Evolutionary conservation across 306 rosid genomes (phyloP).

Genomic region (Prunus kanzakura): DNA sequence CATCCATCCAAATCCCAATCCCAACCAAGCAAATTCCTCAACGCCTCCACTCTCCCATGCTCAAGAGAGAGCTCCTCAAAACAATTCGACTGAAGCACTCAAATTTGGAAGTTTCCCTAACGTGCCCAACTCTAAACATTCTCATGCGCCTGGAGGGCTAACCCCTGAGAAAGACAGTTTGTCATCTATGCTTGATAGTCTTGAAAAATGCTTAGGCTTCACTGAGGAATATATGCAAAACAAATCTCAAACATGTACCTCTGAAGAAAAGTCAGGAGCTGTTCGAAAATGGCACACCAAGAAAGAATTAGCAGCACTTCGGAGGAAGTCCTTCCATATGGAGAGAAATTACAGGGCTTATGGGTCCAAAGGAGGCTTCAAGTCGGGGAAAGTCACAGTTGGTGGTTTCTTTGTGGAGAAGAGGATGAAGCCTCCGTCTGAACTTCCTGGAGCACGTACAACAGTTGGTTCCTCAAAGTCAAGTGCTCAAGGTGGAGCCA

Average conservation of each 20-base stretch:
- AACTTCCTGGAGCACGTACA: slow-evolving; percentile 28
- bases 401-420: slow-evolving; percentile 45
- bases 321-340: slow-evolving; percentile 41
- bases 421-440: slow-evolving; percentile 41
- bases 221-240: slow-evolving; percentile 5
- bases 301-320: slow-evolving; percentile 47
- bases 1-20: slow-evolving; percentile 17
- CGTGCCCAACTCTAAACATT: not conserved
- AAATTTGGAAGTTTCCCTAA: slow-evolving; percentile 26
- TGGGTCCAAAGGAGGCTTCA: slow-evolving; percentile 45
- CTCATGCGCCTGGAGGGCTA: not conserved
- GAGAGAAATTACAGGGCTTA: slow-evolving; percentile 45
- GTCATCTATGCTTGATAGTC: slow-evolving; percentile 14
- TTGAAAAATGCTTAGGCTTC: slow-evolving; percentile 30
- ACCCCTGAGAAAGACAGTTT: slow-evolving; percentile 2
- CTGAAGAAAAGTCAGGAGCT: slow-evolving; percentile 42
- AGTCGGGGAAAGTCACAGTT: slow-evolving; percentile 32
- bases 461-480: slow-evolving; percentile 31
- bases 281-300: slow-evolving; percentile 33
- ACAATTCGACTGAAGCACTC: slow-evolving; percentile 26
- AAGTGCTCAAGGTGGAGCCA: slow-evolving; percentile 16
- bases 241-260: slow-evolving; percentile 9
- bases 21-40: not conserved
- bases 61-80: not conserved
- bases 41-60: not conserved